These are phyloP conservation scores for Hypoxylon sp. DNA, from an alignment of 2,329 filamentous ascomycete species.

Conservation along the genomic window DNA sequence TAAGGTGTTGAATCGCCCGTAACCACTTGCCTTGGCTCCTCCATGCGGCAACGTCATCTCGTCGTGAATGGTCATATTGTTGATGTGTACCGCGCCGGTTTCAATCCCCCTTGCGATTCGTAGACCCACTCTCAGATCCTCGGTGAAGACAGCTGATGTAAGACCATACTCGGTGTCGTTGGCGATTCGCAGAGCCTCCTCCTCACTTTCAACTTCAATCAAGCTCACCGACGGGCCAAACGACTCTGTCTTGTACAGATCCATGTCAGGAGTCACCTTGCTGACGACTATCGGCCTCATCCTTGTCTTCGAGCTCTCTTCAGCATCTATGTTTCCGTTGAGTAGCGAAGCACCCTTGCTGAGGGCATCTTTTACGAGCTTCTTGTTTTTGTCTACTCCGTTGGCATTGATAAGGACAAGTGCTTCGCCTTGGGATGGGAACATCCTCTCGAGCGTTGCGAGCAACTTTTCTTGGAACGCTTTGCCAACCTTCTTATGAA, in stretches of 20 bases:
- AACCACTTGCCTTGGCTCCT: slow-evolving; percentile 60
- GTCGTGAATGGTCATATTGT: slow-evolving; percentile 61
- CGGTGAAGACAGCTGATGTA: slow-evolving; percentile 74
- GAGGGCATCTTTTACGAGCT: slow-evolving; percentile 68
- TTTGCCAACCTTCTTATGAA: slow-evolving; percentile 68
- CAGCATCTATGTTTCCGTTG: slow-evolving; percentile 61
- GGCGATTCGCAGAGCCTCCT: slow-evolving; percentile 75
- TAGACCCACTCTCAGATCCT: slow-evolving; percentile 68
- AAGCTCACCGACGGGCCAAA: slow-evolving; percentile 77
- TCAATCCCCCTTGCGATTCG: slow-evolving; percentile 68
- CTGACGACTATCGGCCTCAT: slow-evolving; percentile 73
- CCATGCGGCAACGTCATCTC: slow-evolving; percentile 61
- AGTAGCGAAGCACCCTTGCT: slow-evolving; percentile 71
- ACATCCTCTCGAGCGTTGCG: slow-evolving; percentile 47
- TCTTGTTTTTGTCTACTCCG: slow-evolving; percentile 53
- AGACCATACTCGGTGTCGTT: slow-evolving; percentile 81
- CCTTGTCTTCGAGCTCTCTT: slow-evolving; percentile 57
- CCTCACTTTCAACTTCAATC: slow-evolving; percentile 70
- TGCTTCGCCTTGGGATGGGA: slow-evolving; percentile 48
- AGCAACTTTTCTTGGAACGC: slow-evolving; percentile 63
- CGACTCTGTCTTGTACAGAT: slow-evolving; percentile 74
- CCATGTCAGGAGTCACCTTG: slow-evolving; percentile 74
- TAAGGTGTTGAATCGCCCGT: slow-evolving; percentile 58
- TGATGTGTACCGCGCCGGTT: slow-evolving; percentile 65
- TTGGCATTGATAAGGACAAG: slow-evolving; percentile 50